Evolutionary conservation across 2,329 filamentous ascomycete species (phyloP), one percentile per base, ranked within the genome.

Genomic region (Trematosphaeria pertusa): DNA sequence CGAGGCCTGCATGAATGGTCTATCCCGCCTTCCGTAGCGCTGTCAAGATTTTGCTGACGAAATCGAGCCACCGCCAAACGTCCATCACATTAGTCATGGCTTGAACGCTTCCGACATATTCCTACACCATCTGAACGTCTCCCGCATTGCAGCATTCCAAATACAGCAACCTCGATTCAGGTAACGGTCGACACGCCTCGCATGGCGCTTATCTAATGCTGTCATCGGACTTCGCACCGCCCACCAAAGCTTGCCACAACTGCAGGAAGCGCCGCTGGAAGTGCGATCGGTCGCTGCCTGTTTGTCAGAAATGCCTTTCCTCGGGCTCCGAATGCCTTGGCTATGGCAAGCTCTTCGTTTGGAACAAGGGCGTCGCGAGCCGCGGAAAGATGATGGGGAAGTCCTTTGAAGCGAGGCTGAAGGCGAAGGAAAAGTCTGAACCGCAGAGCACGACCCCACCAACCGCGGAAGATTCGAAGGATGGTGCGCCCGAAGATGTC

Each of bases 311-410:
- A 72, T 86, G 83, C 65, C 68, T 73, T 43, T 75, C 73, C 57
- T 74, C 78, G 32, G 81, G 81, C 20, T 74, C 81, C 63, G 75
- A 81, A 57, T 87, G 84, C 71, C 78, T 84, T 50, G 84, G 84
- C 30, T 86, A 86, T 66, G 82, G 81, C 50, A 80, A 79, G 60
- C 68, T 85, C 36, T 80, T 85, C 55, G 76, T 83, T 47, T 87
- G 83, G 83, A 80, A 82, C 43, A 73, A 78, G 46, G 76, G 76
- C 42, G 77, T 81, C 46, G 78, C 80, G 35, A 72, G 76, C 34
- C 72, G 76, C 9, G 78, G 79, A 20, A 80, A 78, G 55, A 73
- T 80, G 78, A 79, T 80, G 75, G 78, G 78, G n/a, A 75, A 75
- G 59, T 75, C 75, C 18, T 80, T 77, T 56, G 72, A 75, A 44